Evolutionary conservation across 2,329 filamentous ascomycete species (phyloP).

Genomic region (Dendrostoma leiphaemia): DNA sequence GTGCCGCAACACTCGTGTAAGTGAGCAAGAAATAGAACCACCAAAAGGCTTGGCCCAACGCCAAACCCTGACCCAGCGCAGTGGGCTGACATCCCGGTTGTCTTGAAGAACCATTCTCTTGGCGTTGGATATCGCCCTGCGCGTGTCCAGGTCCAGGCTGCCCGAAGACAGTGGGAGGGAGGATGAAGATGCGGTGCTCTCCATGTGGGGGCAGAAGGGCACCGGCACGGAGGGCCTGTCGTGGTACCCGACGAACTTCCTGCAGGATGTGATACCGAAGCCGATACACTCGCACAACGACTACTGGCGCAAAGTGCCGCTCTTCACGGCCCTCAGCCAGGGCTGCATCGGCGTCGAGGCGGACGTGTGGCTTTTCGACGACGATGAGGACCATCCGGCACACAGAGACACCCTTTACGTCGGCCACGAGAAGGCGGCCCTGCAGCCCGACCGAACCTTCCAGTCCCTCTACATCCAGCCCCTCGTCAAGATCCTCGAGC

Average conservation of each 20-base stretch:
- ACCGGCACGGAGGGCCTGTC: constrained; percentile 36
- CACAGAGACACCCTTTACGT: constrained; percentile 51
- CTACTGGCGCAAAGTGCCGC: constrained; percentile 63
- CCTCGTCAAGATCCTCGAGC: constrained; percentile 55
- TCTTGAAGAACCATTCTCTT: constrained; percentile 1
- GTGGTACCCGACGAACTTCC: constrained; percentile 50
- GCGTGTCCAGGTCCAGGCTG: constrained; percentile 13
- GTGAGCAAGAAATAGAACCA: too few species aligned
- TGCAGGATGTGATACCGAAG: constrained; percentile 48
- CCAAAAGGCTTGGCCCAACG: too few species aligned
- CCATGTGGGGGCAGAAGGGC: constrained; percentile 35
- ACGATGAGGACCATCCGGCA: too few species aligned
- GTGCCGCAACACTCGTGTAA: constrained; percentile 2
- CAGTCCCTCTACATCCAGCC: constrained; percentile 63
- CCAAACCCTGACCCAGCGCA: neutral
- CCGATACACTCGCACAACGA: constrained; percentile 69
- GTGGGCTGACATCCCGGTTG: constrained; percentile 1
- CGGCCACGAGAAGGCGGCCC: constrained; percentile 56
- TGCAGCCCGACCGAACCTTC: constrained; percentile 58
- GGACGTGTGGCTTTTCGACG: constrained; percentile 63
- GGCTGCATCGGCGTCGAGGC: constrained; percentile 66
- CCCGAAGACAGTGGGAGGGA: constrained; percentile 17
- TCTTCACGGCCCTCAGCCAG: constrained; percentile 59
- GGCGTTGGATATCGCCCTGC: constrained; percentile 19
- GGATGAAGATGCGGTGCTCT: constrained; percentile 28